Evolutionary conservation across 164 flowering plant species (phyloP), one percentile per base, ranked within the genome.

Genomic region (Protea cynaroides): DNA sequence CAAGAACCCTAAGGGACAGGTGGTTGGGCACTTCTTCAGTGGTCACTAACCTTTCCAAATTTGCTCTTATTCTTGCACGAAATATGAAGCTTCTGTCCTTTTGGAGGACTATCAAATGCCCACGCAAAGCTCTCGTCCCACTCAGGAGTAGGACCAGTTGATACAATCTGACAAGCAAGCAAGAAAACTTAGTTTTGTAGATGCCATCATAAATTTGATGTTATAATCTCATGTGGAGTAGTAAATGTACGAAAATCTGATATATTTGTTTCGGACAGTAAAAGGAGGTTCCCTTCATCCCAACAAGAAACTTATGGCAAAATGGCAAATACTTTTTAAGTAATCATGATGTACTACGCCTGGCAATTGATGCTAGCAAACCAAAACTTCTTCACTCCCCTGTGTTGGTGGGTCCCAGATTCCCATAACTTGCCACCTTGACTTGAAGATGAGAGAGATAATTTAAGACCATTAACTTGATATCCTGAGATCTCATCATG

Each of bases 21-120:
- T 40, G 46, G 46, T 15, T 24, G 5, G 34, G 29, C 62, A 5
- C 25, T 36, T 61, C 36, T 34, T 37, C 55, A 7, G 2, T 4
- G n/a, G 8, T 55, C 52, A 19, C 37, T 78, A 79, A 90, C 99
- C 97, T 95, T 95, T 60, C 99, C 99, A 78, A 95, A 81, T 79
- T 92, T 95, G 92, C 99, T 95, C 80, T 92, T 95, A 66, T 95
- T 95, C 78, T 95, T 95, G 86, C 99, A 95, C 49, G 99, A 90
- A 50, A 95, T 95, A 61, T 91, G 96, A 63, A 94, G 93, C 75
- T 94, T 94, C 77, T 94, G 99, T 67, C 99, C 97, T 71, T 90
- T 90, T 2, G 98, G 98, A 25, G 97, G 98, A 71, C 96, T 89
- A 71, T 93, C 98, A 69, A 93, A 90, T 68, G 94, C 76, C 98